Conservation (phyloP, 2,329 filamentous ascomycete genomes). For the Venturia nashicola region DNA sequence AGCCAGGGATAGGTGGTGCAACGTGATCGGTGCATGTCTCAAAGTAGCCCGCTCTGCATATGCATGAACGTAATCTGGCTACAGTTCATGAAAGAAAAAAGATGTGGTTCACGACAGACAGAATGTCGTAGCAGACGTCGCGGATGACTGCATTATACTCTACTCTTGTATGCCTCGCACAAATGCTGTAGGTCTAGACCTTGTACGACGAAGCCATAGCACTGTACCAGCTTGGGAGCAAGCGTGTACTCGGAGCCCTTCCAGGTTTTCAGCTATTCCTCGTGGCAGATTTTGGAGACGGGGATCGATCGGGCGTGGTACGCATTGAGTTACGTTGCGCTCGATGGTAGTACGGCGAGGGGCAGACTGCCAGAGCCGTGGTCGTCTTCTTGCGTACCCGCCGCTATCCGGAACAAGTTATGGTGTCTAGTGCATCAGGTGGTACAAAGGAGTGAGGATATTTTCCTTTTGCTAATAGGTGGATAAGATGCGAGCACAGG, state of each 20-base stretch:
- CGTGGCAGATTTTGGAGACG: neutral
- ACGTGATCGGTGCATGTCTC: neutral
- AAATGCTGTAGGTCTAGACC: neutral
- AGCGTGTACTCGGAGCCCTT: neutral
- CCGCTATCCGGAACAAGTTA: neutral
- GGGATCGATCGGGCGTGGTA: neutral
- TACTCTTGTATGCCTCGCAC: neutral
- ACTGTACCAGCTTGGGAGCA: neutral
- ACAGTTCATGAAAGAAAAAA: neutral
- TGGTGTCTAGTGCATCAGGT: neutral
- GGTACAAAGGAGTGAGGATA: neutral
- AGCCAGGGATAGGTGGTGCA: neutral
- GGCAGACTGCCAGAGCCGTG: neutral
- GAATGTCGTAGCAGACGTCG: neutral
- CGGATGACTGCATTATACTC: neutral
- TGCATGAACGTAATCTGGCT: neutral
- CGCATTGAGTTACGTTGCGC: neutral
- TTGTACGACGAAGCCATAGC: neutral
- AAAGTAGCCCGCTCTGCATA: neutral
- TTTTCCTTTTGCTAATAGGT: neutral
- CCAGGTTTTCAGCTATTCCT: neutral
- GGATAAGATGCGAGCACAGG: neutral
- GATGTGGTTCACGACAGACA: neutral
- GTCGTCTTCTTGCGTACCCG: neutral
- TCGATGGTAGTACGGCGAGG: neutral